phyloP scores from a whole-genome alignment of 2,329 filamentous ascomycete genomes.

The Dothistroma pini region DNA sequence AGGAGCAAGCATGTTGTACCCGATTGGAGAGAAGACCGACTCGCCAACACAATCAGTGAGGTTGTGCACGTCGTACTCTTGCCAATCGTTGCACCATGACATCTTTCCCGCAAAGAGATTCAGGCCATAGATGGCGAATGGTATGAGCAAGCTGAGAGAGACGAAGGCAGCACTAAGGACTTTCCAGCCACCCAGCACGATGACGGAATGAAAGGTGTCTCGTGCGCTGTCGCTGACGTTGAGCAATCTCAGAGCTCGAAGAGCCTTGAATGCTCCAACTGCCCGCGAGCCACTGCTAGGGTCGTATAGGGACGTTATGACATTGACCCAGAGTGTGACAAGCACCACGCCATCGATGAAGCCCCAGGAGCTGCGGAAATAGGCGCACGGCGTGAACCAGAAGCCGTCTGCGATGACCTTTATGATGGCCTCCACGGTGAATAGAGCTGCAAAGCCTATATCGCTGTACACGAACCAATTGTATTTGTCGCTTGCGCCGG shows the following conservation, averaged over 20 bases:
- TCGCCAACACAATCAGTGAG: slow-evolving; percentile 80
- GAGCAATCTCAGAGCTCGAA: slow-evolving; percentile 83
- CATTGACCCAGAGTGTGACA: slow-evolving; percentile 92
- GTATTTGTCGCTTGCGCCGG: slow-evolving; percentile 46
- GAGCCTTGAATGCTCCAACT: slow-evolving; percentile 93
- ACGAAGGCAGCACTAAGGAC: slow-evolving; percentile 89
- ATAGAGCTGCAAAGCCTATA: slow-evolving; percentile 80
- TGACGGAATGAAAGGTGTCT: slow-evolving; percentile 94
- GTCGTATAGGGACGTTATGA: slow-evolving; percentile 74
- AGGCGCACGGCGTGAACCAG: slow-evolving; percentile 96
- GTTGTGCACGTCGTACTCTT: slow-evolving; percentile 50
- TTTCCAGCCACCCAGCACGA: slow-evolving; percentile 92
- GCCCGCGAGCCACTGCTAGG: slow-evolving; percentile 83
- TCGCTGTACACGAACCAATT: slow-evolving; percentile 98
- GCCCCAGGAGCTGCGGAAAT: slow-evolving; percentile 94
- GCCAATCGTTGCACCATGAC: slow-evolving; percentile 70
- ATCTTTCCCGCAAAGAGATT: slow-evolving; percentile 88
- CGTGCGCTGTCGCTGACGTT: slow-evolving; percentile 96
- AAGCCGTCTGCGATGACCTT: slow-evolving; percentile 95
- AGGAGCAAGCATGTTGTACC: slow-evolving; percentile 81
- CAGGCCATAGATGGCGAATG: slow-evolving; percentile 92
- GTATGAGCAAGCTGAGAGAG: slow-evolving; percentile 87
- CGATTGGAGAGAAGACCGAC: slow-evolving; percentile 70
- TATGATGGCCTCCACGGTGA: slow-evolving; percentile 80
- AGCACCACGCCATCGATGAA: slow-evolving; percentile 91